Evolutionary conservation across 257 asterid species (phyloP).

Genomic region (Fraxinus quadrangulata): DNA sequence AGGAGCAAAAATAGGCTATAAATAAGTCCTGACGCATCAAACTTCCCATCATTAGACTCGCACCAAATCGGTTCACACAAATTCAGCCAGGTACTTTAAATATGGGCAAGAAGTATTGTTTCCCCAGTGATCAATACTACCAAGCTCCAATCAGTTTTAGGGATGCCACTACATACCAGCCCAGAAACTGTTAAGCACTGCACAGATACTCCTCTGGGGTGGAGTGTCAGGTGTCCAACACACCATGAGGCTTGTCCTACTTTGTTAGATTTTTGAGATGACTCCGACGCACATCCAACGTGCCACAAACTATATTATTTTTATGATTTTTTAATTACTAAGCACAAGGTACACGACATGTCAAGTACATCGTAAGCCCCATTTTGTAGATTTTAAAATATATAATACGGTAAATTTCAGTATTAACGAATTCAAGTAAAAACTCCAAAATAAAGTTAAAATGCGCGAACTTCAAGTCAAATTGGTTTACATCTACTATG

Average conservation of each 20-base stretch:
- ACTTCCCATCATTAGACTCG: background rate
- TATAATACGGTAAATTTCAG: background rate
- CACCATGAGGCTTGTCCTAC: background rate
- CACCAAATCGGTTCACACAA: background rate
- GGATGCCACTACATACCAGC: background rate
- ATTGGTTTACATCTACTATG: background rate
- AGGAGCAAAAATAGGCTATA: slow-evolving; percentile 6
- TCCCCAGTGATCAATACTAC: background rate
- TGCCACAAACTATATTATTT: background rate
- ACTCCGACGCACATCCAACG: background rate
- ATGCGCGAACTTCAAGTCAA: background rate
- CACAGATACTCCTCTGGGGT: background rate
- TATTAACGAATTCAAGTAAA: background rate
- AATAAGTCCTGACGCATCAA: slow-evolving; percentile 1
- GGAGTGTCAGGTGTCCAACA: background rate
- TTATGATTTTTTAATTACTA: background rate
- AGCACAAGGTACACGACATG: background rate
- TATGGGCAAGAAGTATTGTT: background rate
- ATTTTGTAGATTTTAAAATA: background rate
- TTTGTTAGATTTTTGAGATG: background rate
- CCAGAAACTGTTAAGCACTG: background rate
- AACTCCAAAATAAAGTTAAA: background rate
- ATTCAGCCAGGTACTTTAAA: background rate
- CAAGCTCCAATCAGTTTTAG: background rate
- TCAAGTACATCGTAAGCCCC: background rate